Conservation (phyloP, 345 rosid species). For the Pistacia atlantica region DNA sequence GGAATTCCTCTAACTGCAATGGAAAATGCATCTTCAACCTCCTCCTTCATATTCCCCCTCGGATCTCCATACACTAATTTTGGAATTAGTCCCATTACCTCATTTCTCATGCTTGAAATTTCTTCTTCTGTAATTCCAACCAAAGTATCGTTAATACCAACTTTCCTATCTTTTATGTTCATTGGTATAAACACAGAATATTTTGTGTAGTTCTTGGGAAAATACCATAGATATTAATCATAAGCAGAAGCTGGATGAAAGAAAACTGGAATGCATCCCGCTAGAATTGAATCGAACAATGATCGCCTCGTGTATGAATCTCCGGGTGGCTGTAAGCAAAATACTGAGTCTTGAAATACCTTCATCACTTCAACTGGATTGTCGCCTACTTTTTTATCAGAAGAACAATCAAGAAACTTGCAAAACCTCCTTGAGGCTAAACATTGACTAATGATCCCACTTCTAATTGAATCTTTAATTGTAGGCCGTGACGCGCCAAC, state of each 20-base stretch:
- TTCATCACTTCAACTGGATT: slow-evolving; percentile 44
- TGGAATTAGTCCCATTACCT: slow-evolving; percentile 48
- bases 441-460: slow-evolving; percentile 50
- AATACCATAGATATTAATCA: slow-evolving; percentile 57
- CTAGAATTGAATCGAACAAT: slow-evolving; percentile 57
- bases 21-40: slow-evolving; percentile 55
- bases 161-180: slow-evolving; percentile 24
- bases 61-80: slow-evolving; percentile 48
- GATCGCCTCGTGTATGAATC: slow-evolving; percentile 67
- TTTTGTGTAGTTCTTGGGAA: slow-evolving; percentile 34
- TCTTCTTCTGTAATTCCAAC: slow-evolving; percentile 26
- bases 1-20: slow-evolving; percentile 43
- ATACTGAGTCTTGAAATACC: slow-evolving; percentile 40
- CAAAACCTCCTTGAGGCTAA: slow-evolving; percentile 29
- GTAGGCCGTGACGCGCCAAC: slow-evolving; percentile 53
- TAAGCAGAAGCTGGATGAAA: slow-evolving; percentile 55
- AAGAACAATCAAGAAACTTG: slow-evolving; percentile 43
- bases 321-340: slow-evolving; percentile 64
- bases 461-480: slow-evolving; percentile 35
- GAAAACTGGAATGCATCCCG: slow-evolving; percentile 69
- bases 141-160: slow-evolving; percentile 32
- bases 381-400: slow-evolving; percentile 32
- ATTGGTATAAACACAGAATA: slow-evolving; percentile 53
- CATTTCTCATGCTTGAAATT: slow-evolving; percentile 43
- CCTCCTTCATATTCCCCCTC: slow-evolving; percentile 11